Base-by-base conservation (phyloP, 495 filamentous ascomycete genomes). In the Aspergillus heteromorphus region DNA sequence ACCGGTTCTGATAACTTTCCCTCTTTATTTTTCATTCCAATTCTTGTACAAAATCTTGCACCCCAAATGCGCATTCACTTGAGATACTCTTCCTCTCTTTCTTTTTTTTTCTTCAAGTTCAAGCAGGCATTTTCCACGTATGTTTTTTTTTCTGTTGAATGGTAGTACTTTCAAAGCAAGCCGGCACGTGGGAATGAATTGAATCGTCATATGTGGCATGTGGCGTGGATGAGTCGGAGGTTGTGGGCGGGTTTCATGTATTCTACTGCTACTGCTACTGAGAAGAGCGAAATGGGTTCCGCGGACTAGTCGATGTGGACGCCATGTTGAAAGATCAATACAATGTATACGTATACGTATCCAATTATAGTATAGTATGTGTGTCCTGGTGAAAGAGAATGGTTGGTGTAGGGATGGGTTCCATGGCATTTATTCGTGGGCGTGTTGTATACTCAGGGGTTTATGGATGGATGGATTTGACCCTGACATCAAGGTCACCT, bases 41-140 rank as follows among this genome's bases (percentile, higher is more conserved):
- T 54, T 55, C 58, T 66, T 73, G 69, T 75, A 75, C 65, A 72
- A 73, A 73, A 73, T 66, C 69, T 53, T 66, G 61, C 57, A n/a
- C 45, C 53, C 30, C 63, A 30, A 56, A 61, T 55, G 49, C 56
- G 49, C 42, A 36, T 55, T 61, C 43, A 40, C 53, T 53, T 55
- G 40, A 56, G 30, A 52, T 50, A 53, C 54, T 63, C 31, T 60
- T 57, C 52, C 57, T 52, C n/a, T 59, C 49, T 55, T 43, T 57
- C 48, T 63, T 50, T 40, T 49, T 43, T 54, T 45, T 36, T 45
- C 43, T 58, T 38, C 36, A 43, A 16, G 17, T 49, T 49, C 36
- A 53, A 53, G 30, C 38, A 58, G n/a, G n/a, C n/a, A n/a, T n/a
- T 60, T 48, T 54, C 48, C 57, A 51, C 52, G 27, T 59, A 25